A percentile compares a stretch with the other conserved stretches of the same genome.
phyloP scores from a whole-genome alignment of 2,329 filamentous ascomycete genomes.

The Aspergillus sclerotialis region DNA sequence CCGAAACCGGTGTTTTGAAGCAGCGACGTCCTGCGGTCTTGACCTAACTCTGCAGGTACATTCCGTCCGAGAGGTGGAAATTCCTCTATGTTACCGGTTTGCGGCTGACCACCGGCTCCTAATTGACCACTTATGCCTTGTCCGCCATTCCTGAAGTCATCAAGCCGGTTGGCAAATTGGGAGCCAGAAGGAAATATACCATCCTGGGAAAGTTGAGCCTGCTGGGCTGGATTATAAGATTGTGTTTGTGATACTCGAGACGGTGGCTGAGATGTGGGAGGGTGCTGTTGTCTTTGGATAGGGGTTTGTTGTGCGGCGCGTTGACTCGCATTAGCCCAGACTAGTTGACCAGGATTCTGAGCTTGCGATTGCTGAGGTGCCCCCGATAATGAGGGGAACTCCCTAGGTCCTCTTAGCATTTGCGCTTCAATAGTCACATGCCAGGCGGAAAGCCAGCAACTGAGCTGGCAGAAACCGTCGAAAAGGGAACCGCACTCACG shows the following conservation, averaged over 20 bases:
- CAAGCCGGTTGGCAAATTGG: conserved; percentile 46
- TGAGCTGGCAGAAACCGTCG: conserved; percentile 1
- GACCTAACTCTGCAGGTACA: conserved; percentile 42
- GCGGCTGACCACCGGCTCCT: conserved; percentile 43
- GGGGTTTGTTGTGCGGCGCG: conserved; percentile 47
- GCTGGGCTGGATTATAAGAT: conserved; percentile 34
- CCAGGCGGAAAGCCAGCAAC: too few relatives aligned
- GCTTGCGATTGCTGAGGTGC: conserved; percentile 48
- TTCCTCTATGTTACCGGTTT: conserved; percentile 52
- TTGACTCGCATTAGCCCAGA: conserved; percentile 53
- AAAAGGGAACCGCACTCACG: conserved; percentile 39
- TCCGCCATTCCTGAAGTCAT: conserved; percentile 52
- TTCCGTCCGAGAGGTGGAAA: conserved; percentile 54
- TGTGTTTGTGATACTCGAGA: conserved; percentile 35
- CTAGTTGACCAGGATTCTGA: conserved; percentile 46
- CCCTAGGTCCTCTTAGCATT: conserved; percentile 35
- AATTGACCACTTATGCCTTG: conserved; percentile 48
- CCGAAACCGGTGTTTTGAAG: conserved; percentile 45
- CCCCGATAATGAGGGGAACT: conserved; percentile 56
- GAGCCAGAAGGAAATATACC: conserved; percentile 41
- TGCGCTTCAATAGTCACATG: background rate
- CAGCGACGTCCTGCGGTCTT: conserved; percentile 44
- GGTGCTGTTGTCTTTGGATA: conserved; percentile 46
- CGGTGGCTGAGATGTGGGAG: conserved; percentile 35
- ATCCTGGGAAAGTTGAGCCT: conserved; percentile 41